Base-by-base conservation (phyloP, 306 rosid genomes). In the Datisca glomerata region DNA sequence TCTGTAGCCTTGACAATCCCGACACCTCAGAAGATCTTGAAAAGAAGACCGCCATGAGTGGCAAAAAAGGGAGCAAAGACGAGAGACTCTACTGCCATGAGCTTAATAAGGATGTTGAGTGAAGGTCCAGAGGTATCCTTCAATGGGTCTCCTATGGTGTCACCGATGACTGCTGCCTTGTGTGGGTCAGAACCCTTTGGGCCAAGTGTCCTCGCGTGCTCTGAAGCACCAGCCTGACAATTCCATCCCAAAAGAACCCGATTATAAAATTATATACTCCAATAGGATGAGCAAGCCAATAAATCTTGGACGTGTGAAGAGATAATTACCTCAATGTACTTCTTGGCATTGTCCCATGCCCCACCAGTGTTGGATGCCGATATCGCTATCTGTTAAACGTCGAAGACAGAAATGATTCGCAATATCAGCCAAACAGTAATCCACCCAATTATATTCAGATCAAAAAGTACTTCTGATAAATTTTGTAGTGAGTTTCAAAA, bases 301-400 rank as follows among this genome's bases (percentile, higher is more conserved):
- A 28, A 28, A 12, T 28, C 33, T 6, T 28, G 11, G 10, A 14
- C 4, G 4, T 12, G 18, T 38, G 19, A 38, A 3, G 1, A 16
- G 11, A 38, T 37, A 10, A 16, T 38, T 41, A 72, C 79, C 87
- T 78, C 87, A 36, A 78, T 78, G 70, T 78, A 78, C 73, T 78
- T 78, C 82, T 78, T 78, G 5, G 87, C 87, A 61, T 78, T 73
- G 61, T 78, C 81, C 86, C 86, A 73, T 16, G 81, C 86, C 44
- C 86, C 86, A 43, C 86, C 86, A 16, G 81, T 78, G 71, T 78
- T 70, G 8, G 87, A 78, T 40, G 87, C 87, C 39, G 82, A 78
- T 61, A 78, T 78, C 11, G 87, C 87, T 3, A 78, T 58, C 86
- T 65, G 66, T 24, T 11, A n/a, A n/a, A n/a, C n/a, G n/a, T n/a